Evolutionary conservation across 306 rosid genomes (phyloP), one percentile per base, ranked within the genome.

Genomic region (Lathyrus oleraceus): DNA sequence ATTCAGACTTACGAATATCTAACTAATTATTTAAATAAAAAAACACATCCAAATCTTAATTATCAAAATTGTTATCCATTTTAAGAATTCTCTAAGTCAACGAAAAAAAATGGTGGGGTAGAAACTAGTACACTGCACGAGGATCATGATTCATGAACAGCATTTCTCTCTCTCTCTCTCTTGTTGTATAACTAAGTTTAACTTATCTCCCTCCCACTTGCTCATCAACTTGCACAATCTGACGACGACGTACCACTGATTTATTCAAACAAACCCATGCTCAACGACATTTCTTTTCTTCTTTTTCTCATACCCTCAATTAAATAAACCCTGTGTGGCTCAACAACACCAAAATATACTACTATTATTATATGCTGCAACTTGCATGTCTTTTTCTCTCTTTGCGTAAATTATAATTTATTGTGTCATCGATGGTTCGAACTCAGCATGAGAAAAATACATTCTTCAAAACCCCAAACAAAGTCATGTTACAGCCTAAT

Each of bases 191-290:
- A 14, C 47, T 21, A 28, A 54, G 49, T 23, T 23, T 43, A 74
- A 65, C 36, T 69, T 62, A 76, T 71, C 8, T 54, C 17, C 40
- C 48, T 45, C 59, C 91, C 76, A 84, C 85, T 80, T 89, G 89
- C 86, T 23, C 63, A 4, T 60, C 96, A 83, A 89, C 86, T 89
- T 87, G 92, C 85, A 75, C 44, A 58, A 82, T 5, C 72, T 63
- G 74, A 81, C 83, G 65, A 56, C 10, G 56, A 58, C 71, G 71
- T 48, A 36, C 56, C 36, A 64, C 42, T n/a, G 19, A 14, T 66
- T 66, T 28, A 67, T 84, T 83, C 76, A 75, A 75, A 65, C 69
- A 5, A 65, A 27, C 48, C 56, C 60, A 60, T 66, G 42, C 74
- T 66, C 32, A 27, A 48, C 65, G 42, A 72, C 74, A 72, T 27